Conservation (phyloP, 2,329 filamentous ascomycete species). For the Bipolaris oryzae region DNA sequence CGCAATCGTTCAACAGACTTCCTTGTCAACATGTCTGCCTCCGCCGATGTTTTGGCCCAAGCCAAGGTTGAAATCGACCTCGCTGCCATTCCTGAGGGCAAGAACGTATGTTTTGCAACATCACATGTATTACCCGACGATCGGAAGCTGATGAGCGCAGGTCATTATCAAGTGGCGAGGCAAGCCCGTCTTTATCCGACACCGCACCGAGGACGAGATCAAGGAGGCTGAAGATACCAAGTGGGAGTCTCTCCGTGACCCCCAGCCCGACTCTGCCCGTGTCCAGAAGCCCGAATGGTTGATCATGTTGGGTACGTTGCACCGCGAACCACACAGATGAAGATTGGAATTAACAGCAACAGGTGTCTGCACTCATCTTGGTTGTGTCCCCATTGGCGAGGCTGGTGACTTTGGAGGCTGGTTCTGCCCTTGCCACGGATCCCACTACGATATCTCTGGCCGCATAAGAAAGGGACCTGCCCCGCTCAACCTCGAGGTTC, state of each 20-base stretch:
- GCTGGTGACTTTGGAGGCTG: conserved; percentile 97
- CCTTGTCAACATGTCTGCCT: conserved; percentile 99
- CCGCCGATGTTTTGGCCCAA: conserved; percentile 97
- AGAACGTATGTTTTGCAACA: conserved; percentile 76
- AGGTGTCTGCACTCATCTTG: conserved; percentile 99
- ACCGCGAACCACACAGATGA: not conserved
- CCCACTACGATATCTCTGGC: conserved; percentile 99
- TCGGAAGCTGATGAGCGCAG: conserved; percentile 53
- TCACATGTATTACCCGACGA: not conserved
- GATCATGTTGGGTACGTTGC: conserved; percentile 83
- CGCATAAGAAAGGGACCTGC: conserved; percentile 97
- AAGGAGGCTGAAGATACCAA: conserved; percentile 90
- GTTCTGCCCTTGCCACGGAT: conserved; percentile 99
- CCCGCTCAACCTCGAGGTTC: conserved; percentile 96
- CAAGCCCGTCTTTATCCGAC: conserved; percentile 99
- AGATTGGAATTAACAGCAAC: conserved; percentile 33
- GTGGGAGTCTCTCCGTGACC: conserved; percentile 83
- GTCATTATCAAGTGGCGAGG: conserved; percentile 99
- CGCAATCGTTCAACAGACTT: conserved; percentile 71
- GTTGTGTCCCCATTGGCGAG: conserved; percentile 99
- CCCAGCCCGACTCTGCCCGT: conserved; percentile 87
- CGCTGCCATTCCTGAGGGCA: conserved; percentile 91
- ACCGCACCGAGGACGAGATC: conserved; percentile 93
- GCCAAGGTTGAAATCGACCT: conserved; percentile 99
- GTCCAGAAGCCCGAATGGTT: conserved; percentile 99